A percentile compares a stretch with the other conserved stretches of the same genome.
phyloP scores from a whole-genome alignment of 2,329 filamentous ascomycete genomes.

The Fusarium dlaminii region DNA sequence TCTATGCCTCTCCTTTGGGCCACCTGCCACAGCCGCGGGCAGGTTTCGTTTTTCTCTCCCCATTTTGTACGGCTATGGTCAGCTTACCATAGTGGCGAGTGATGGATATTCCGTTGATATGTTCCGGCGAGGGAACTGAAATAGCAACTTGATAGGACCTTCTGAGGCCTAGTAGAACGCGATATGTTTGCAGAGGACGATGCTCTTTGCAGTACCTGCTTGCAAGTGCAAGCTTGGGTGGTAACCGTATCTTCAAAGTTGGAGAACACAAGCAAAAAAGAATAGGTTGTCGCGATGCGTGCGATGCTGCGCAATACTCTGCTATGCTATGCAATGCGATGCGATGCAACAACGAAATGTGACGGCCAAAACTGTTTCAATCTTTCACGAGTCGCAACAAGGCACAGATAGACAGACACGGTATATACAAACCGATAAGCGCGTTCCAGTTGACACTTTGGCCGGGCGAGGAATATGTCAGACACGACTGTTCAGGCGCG shows the following conservation, averaged over 20 bases:
- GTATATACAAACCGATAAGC: constrained; percentile 34
- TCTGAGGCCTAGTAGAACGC: constrained; percentile 29
- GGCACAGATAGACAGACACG: constrained; percentile 38
- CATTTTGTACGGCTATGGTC: constrained; percentile 45
- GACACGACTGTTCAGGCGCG: constrained; percentile 33
- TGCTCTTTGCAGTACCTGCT: constrained; percentile 19
- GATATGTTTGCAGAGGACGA: constrained; percentile 9
- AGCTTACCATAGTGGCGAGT: constrained; percentile 43
- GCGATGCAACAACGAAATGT: constrained; percentile 30
- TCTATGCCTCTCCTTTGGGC: constrained; percentile 50
- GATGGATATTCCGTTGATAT: constrained; percentile 27
- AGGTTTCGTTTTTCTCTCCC: constrained; percentile 49
- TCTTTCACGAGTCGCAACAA: constrained; percentile 36
- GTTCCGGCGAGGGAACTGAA: constrained; percentile 18
- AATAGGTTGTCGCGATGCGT: constrained; percentile 8
- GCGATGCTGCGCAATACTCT: constrained; percentile 1
- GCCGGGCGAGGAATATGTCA: constrained; percentile 32
- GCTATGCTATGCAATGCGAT: constrained; percentile 20
- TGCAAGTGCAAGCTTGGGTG: constrained; percentile 10
- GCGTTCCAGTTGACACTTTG: constrained; percentile 31
- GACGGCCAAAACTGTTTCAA: constrained; percentile 34
- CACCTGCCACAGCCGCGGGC: constrained; percentile 43
- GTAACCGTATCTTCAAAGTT: constrained; percentile 1
- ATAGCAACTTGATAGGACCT: constrained; percentile 30
- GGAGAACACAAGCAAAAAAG: constrained; percentile 9